Conservation (phyloP, 2,329 filamentous ascomycete genomes). For the Fusarium sp. region DNA sequence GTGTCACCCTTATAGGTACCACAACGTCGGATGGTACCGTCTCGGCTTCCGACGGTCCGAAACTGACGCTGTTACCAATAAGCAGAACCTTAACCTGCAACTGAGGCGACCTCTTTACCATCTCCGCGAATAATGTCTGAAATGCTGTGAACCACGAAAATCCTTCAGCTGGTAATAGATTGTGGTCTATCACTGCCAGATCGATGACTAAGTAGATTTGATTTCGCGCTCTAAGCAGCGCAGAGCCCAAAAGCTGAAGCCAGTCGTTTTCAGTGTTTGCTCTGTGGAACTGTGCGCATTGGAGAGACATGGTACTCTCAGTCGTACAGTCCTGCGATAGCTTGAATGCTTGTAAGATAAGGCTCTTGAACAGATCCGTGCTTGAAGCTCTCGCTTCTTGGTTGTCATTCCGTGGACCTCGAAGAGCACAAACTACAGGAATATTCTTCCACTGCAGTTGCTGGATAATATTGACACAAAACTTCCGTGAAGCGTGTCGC, state of each 20-base stretch:
- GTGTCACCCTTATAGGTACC: neutral
- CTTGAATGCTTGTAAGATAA: neutral
- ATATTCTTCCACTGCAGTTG: neutral
- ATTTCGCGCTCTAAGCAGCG: neutral
- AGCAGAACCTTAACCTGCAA: neutral
- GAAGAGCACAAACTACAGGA: neutral
- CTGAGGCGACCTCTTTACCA: neutral
- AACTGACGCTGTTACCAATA: neutral
- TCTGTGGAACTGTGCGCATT: neutral
- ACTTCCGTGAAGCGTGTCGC: neutral
- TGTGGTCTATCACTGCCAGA: neutral
- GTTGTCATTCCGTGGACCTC: neutral
- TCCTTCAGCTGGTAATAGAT: neutral
- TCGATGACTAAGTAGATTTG: neutral
- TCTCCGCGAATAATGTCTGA: neutral
- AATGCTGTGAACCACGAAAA: constrained; percentile 1
- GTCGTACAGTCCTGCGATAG: neutral
- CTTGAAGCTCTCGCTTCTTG: neutral
- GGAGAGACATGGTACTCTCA: neutral
- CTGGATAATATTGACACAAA: neutral
- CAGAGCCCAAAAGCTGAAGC: neutral
- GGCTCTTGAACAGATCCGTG: neutral
- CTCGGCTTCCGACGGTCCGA: neutral
- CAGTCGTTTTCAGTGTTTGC: neutral
- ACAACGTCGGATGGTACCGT: neutral